These are phyloP conservation scores for Musa balbisiana DNA, from an alignment of 202 grass and related monocot genomes.

Conservation along the genomic window DNA sequence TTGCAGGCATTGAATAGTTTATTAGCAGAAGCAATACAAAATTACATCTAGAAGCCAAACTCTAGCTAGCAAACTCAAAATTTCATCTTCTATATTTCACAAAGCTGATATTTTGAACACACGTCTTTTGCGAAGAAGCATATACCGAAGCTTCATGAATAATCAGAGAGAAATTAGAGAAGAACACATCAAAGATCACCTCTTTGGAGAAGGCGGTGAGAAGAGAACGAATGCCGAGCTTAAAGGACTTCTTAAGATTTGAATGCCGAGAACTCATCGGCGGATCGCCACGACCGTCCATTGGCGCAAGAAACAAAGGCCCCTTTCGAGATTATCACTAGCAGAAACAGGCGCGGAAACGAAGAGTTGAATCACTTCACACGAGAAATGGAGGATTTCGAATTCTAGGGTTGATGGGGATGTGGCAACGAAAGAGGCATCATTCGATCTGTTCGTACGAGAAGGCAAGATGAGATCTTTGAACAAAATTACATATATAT, in stretches of 20 bases:
- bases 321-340: background rate
- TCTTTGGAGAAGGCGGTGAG: conserved; percentile 41
- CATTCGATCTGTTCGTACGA: background rate
- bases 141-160: background rate
- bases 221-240: conserved; percentile 21
- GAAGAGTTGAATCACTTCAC: background rate
- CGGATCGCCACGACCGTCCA: background rate
- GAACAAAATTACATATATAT: too few relatives aligned
- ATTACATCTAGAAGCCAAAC: too few relatives aligned
- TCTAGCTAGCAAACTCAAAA: too few relatives aligned
- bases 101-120: background rate
- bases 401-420: background rate
- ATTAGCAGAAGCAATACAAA: too few relatives aligned
- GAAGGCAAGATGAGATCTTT: too few relatives aligned
- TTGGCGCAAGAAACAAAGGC: background rate
- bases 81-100: background rate
- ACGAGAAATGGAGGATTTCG: background rate
- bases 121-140: too few relatives aligned
- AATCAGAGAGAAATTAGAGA: conserved; percentile 1
- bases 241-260: conserved; percentile 36
- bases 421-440: background rate
- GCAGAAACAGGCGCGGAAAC: background rate
- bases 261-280: conserved; percentile 25
- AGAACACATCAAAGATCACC: conserved; percentile 14
- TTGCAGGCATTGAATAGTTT: too few relatives aligned